Conservation (phyloP, 805 yeast genomes). For the Ogataea wickerhamii region DNA sequence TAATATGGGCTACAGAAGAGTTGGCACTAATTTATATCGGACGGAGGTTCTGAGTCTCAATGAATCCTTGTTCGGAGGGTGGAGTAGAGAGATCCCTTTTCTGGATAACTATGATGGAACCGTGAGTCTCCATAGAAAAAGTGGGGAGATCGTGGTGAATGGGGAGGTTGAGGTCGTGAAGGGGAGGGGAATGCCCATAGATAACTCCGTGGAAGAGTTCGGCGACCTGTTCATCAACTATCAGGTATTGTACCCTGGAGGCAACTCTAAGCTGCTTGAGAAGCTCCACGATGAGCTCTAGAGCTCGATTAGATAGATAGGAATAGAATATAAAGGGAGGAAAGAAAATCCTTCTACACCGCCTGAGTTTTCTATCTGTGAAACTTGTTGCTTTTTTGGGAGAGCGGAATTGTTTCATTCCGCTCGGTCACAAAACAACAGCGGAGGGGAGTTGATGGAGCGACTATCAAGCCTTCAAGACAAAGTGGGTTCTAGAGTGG, state of each 20-base stretch:
- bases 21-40: conserved; percentile 69
- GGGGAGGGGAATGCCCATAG: conserved; percentile 84
- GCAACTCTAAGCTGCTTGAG: conserved; percentile 19
- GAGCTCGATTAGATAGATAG: neutral
- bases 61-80: conserved; percentile 77
- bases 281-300: conserved; percentile 31
- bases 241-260: conserved; percentile 42
- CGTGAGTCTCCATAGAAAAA: conserved; percentile 43
- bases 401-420: conserved; percentile 1
- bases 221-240: conserved; percentile 54
- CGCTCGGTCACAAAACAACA: too few species aligned
- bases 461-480: too few species aligned
- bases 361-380: neutral
- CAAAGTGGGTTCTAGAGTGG: too few species aligned
- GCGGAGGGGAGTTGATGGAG: too few species aligned
- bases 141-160: conserved; percentile 50
- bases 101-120: conserved; percentile 57
- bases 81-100: conserved; percentile 66
- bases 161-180: conserved; percentile 71
- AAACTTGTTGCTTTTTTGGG: conserved; percentile 1
- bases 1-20: conserved; percentile 83
- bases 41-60: conserved; percentile 70
- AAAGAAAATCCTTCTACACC: neutral
- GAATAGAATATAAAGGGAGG: neutral
- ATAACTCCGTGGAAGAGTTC: conserved; percentile 46